A percentile compares a stretch with the other conserved stretches of the same genome.
Evolutionary conservation across 176 grass and related monocot species (phyloP).

Genomic region (Pontederia crassipes): DNA sequence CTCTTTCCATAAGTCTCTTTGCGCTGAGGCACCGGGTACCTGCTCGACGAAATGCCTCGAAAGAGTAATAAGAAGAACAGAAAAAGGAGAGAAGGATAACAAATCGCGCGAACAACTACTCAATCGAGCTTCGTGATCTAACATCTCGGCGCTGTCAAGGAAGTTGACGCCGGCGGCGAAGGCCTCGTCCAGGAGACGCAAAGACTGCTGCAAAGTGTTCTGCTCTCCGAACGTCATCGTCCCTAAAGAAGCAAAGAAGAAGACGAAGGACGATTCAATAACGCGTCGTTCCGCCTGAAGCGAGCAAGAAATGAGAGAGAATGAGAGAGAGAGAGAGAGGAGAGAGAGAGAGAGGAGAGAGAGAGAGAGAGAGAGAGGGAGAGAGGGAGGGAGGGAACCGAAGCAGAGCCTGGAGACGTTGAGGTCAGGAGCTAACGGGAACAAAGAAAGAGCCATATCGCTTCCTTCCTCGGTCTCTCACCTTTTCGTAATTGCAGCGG

Average conservation of each 20-base stretch:
- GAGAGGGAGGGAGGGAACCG: slow-evolving; percentile 16
- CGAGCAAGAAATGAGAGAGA: not conserved
- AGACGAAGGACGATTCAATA: not conserved
- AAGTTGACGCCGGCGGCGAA: slow-evolving; percentile 71
- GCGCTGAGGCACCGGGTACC: slow-evolving; percentile 78
- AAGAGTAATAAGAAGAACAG: not conserved
- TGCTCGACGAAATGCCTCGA: slow-evolving; percentile 1
- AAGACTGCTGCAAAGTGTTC: slow-evolving; percentile 41
- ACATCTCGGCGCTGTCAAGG: slow-evolving; percentile 87
- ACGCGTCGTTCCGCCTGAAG: too few species aligned
- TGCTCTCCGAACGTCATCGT: slow-evolving; percentile 95
- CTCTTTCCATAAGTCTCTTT: slow-evolving; percentile 56
- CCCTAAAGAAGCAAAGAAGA: slow-evolving; percentile 23
- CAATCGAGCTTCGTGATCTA: not conserved
- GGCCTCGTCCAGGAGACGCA: slow-evolving; percentile 60
- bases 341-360: not conserved
- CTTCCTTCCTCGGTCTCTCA: not conserved
- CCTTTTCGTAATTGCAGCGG: not conserved
- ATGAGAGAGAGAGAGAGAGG: not conserved
- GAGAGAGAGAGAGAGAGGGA: not conserved
- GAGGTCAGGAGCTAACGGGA: slow-evolving; percentile 61
- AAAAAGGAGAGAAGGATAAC: not conserved
- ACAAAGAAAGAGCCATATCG: slow-evolving; percentile 45
- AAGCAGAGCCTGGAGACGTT: slow-evolving; percentile 73
- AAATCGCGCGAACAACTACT: not conserved